Evolutionary conservation across 495 filamentous ascomycete genomes (phyloP).

Genomic region (Neurospora sp.): DNA sequence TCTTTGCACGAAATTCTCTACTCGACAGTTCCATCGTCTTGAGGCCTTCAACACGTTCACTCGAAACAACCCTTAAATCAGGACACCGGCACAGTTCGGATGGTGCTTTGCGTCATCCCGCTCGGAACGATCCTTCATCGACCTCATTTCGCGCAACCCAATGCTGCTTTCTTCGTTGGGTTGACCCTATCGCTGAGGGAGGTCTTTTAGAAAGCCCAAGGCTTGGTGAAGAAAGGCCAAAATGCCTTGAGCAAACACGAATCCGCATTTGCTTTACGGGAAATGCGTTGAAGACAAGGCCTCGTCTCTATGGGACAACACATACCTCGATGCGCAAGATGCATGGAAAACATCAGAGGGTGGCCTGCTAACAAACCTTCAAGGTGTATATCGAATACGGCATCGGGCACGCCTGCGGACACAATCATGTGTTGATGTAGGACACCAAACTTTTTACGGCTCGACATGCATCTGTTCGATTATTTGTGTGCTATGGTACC

Average conservation of each 20-base stretch:
- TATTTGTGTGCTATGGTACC: neutral
- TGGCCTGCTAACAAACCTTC: neutral
- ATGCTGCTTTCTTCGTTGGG: neutral
- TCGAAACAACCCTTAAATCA: neutral
- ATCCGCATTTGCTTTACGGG: neutral
- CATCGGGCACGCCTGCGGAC: neutral
- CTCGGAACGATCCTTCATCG: neutral
- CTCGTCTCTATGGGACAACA: neutral
- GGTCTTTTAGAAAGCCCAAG: neutral
- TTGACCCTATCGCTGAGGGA: neutral
- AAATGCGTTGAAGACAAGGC: neutral
- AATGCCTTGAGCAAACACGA: neutral
- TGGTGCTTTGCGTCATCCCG: neutral
- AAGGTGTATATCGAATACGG: neutral
- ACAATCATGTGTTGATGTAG: neutral
- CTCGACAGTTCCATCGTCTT: neutral
- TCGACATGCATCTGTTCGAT: neutral
- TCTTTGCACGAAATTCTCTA: neutral
- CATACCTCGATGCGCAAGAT: neutral
- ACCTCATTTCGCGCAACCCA: neutral
- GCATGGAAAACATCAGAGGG: neutral
- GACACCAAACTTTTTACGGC: too few species aligned
- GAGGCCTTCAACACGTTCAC: neutral
- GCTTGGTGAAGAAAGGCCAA: neutral
- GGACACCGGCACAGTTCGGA: neutral